Percentiles rank a stretch among this genome's conserved stretches.
These are phyloP conservation scores for Marasmius sp. DNA, from an alignment of 1,284 basidiomycete species.

Conservation along the genomic window DNA sequence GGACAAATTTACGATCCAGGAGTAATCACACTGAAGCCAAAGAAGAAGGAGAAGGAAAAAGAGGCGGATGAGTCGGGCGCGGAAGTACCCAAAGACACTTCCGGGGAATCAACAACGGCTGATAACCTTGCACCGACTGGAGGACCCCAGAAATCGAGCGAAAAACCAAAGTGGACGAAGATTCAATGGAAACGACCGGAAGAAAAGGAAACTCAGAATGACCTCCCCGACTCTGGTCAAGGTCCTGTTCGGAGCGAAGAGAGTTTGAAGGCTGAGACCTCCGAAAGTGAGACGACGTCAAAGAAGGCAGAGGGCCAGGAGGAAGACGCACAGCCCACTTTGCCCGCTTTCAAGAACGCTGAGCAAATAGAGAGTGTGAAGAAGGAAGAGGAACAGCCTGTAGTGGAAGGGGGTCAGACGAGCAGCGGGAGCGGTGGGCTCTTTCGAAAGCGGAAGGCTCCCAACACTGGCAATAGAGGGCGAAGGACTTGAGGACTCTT, in stretches of 20 bases:
- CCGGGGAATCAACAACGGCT: neutral
- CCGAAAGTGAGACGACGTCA: neutral
- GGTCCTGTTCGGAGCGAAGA: neutral
- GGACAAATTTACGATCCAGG: conserved; percentile 76
- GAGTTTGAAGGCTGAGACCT: neutral
- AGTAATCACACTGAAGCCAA: conserved; percentile 59
- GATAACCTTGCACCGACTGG: neutral
- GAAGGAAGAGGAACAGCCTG: neutral
- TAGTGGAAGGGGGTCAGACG: neutral
- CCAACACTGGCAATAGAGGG: neutral
- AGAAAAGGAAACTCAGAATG: neutral
- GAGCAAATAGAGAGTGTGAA: too few species aligned
- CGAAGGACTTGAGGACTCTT: neutral
- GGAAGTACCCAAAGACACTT: neutral
- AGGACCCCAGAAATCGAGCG: neutral
- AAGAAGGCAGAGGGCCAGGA: neutral
- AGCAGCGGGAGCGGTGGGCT: neutral
- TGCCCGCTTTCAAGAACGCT: neutral
- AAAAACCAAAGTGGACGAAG: neutral
- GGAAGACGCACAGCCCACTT: neutral
- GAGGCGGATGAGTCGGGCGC: neutral
- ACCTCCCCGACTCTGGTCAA: neutral
- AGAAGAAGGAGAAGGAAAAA: conserved; percentile 52
- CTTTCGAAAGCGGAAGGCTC: neutral
- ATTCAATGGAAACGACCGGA: neutral